Percentiles rank a stretch among this genome's conserved stretches.
Evolutionary conservation across 1,284 basidiomycete species (phyloP).

Genomic region (Ceratobasidium sp.): DNA sequence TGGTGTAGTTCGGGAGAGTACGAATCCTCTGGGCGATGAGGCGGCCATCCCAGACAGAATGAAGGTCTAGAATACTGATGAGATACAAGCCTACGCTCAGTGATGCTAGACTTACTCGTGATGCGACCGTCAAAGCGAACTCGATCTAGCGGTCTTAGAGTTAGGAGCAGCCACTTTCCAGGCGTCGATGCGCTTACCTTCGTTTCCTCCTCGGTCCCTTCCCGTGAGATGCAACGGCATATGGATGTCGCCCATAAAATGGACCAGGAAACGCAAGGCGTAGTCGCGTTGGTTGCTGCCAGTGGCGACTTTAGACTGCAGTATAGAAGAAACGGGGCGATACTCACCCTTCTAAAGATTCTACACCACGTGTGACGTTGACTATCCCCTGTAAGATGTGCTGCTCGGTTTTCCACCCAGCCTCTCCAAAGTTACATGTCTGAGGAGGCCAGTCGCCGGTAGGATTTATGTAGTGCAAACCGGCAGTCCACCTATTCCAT

Average conservation of each 20-base stretch:
- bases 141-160: conserved; percentile 48
- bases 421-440: conserved; percentile 79
- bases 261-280: conserved; percentile 90
- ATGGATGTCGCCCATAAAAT: conserved; percentile 92
- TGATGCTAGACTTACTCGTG: conserved; percentile 48
- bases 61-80: conserved; percentile 69
- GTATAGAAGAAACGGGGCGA: conserved; percentile 51
- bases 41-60: conserved; percentile 87
- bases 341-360: conserved; percentile 54
- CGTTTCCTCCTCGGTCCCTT: conserved; percentile 87
- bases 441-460: conserved; percentile 81
- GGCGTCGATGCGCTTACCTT: conserved; percentile 54
- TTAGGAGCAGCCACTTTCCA: not conserved
- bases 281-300: conserved; percentile 58
- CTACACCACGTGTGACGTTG: conserved; percentile 77
- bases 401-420: conserved; percentile 78
- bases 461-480: conserved; percentile 82
- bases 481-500: conserved; percentile 65
- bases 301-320: not conserved
- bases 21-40: conserved; percentile 87
- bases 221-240: conserved; percentile 92
- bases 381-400: conserved; percentile 83
- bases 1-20: conserved; percentile 82
- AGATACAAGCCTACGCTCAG: not conserved
- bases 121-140: conserved; percentile 56